phyloP scores from a whole-genome alignment of 257 asterid genomes.

The Rehmannia glutinosa region DNA sequence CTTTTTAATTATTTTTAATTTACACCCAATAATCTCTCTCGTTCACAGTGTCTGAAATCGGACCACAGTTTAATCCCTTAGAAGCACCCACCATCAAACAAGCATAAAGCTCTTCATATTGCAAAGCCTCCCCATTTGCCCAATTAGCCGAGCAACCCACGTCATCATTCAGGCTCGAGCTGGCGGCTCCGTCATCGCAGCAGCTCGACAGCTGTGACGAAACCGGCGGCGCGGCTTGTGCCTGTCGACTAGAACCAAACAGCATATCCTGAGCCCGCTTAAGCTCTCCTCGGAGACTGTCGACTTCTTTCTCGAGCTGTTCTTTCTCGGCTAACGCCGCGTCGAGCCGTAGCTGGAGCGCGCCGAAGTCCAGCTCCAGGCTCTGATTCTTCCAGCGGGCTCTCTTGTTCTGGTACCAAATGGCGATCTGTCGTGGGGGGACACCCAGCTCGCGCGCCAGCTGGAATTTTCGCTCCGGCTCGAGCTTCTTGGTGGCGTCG shows the following conservation, averaged over 20 bases:
- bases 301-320: slow-evolving; percentile 52
- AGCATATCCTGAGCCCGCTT: slow-evolving; percentile 44
- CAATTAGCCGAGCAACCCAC: slow-evolving; percentile 49
- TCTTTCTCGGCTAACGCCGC: slow-evolving; percentile 52
- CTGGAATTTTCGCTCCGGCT: slow-evolving; percentile 68
- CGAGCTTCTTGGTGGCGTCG: slow-evolving; percentile 66
- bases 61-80: slow-evolving; percentile 21
- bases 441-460: slow-evolving; percentile 71
- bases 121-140: slow-evolving; percentile 31
- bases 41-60: slow-evolving; percentile 16
- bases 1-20: background rate
- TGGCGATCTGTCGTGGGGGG: slow-evolving; percentile 82
- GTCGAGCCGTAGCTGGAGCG: slow-evolving; percentile 55
- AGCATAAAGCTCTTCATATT: slow-evolving; percentile 68
- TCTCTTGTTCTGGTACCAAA: slow-evolving; percentile 87
- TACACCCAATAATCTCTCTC: slow-evolving; percentile 36
- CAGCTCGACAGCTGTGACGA: slow-evolving; percentile 51
- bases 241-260: slow-evolving; percentile 22
- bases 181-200: slow-evolving; percentile 53
- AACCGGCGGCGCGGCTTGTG: slow-evolving; percentile 24
- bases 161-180: slow-evolving; percentile 52
- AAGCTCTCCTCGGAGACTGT: slow-evolving; percentile 49
- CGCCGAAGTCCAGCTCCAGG: slow-evolving; percentile 57
- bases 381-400: slow-evolving; percentile 91
- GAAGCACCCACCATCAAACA: slow-evolving; percentile 46